A percentile compares a stretch with the other conserved stretches of the same genome.
Evolutionary conservation across 2,329 filamentous ascomycete genomes (phyloP).

Genomic region (Leptographium radiaticola): DNA sequence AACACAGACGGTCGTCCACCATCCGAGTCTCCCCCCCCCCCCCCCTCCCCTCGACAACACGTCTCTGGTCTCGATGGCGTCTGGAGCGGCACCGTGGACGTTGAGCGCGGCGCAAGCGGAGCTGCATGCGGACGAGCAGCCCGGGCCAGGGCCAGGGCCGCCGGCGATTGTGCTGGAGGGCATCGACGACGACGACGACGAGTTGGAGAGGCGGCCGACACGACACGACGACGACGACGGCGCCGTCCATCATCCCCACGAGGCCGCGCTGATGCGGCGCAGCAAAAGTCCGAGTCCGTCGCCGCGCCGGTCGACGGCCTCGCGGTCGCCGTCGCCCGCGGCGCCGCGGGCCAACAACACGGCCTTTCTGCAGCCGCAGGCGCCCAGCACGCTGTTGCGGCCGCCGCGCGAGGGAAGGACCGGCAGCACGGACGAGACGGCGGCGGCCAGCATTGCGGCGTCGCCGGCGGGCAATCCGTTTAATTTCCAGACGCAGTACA

Average conservation of each 20-base stretch:
- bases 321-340: background rate
- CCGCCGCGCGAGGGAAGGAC: background rate
- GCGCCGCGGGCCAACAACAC: background rate
- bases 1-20: too few species aligned
- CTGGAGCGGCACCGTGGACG: too few species aligned
- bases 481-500: constrained; percentile 81
- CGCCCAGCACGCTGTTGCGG: background rate
- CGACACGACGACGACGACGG: background rate
- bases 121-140: too few species aligned
- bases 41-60: too few species aligned
- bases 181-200: background rate
- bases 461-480: constrained; percentile 37
- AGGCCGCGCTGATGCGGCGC: constrained; percentile 9
- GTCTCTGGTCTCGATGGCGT: too few species aligned
- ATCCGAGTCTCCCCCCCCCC: too few species aligned
- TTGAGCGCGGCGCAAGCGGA: too few species aligned
- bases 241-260: constrained; percentile 8
- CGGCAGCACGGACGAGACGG: background rate
- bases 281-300: constrained; percentile 5
- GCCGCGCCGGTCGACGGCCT: background rate
- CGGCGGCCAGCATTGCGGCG: background rate
- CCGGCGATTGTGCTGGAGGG: background rate
- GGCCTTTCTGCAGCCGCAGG: too few species aligned
- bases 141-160: too few species aligned
- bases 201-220: too few species aligned